phyloP scores from a whole-genome alignment of 441 rosid genomes.

The Eugenia klotzschiana region DNA sequence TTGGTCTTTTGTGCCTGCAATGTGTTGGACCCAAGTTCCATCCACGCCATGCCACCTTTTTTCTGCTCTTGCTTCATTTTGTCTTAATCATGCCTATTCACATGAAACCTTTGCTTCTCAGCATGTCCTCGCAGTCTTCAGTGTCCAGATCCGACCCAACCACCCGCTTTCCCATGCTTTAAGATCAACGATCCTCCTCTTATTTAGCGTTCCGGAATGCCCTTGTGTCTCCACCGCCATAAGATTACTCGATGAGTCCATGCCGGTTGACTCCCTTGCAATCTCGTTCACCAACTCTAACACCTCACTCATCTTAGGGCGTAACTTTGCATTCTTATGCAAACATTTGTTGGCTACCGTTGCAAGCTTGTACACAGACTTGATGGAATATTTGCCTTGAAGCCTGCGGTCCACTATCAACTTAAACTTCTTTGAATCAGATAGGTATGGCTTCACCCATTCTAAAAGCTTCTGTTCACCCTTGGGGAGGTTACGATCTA shows the following conservation, averaged over 20 bases:
- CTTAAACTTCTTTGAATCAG: constrained; percentile 40
- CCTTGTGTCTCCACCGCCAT: constrained; percentile 6
- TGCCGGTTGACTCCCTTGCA: constrained; percentile 24
- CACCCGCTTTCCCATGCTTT: constrained; percentile 25
- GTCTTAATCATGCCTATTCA: neutral
- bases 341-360: constrained; percentile 64
- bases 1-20: neutral
- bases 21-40: neutral
- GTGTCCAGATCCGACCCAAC: constrained; percentile 22
- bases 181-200: constrained; percentile 19
- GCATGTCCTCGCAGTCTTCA: constrained; percentile 28
- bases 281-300: constrained; percentile 52
- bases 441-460: constrained; percentile 72
- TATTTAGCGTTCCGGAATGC: constrained; percentile 9
- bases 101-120: neutral
- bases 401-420: constrained; percentile 63
- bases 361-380: constrained; percentile 55
- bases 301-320: constrained; percentile 93
- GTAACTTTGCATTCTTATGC: constrained; percentile 48
- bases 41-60: neutral
- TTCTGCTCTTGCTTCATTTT: neutral
- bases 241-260: constrained; percentile 21
- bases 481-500: constrained; percentile 69
- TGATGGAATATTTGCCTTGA: constrained; percentile 32
- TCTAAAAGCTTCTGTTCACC: constrained; percentile 76